These are phyloP conservation scores for Epichloe gansuensis DNA, from an alignment of 2,329 filamentous ascomycete species.

Conservation along the genomic window DNA sequence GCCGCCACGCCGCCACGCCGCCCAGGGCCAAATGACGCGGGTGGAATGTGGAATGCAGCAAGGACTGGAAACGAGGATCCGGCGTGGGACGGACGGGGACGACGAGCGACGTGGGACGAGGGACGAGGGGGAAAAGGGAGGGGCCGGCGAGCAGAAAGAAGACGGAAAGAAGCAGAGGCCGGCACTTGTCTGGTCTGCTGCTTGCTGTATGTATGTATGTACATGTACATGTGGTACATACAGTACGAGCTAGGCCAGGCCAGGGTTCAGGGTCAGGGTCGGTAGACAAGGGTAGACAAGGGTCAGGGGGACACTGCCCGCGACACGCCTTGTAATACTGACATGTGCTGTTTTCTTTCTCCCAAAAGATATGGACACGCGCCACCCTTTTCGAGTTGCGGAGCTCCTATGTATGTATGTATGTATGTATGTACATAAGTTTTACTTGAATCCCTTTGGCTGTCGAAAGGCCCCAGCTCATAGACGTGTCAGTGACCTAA, in stretches of 20 bases:
- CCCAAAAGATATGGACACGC: too few relatives aligned
- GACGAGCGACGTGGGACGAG: not conserved
- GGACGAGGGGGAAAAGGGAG: not conserved
- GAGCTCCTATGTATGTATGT: too few relatives aligned
- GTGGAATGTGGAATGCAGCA: not conserved
- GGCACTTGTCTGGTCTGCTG: not conserved
- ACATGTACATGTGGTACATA: not conserved
- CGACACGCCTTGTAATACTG: too few relatives aligned
- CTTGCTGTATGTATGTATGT: not conserved
- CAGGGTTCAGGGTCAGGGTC: not conserved
- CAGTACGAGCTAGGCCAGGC: not conserved
- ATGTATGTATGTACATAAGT: too few relatives aligned
- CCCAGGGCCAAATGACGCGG: conserved; percentile 4
- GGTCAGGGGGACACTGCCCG: not conserved
- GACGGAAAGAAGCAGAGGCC: not conserved
- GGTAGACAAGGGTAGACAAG: not conserved
- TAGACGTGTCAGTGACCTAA: too few relatives aligned
- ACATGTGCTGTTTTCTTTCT: too few relatives aligned
- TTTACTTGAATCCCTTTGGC: too few relatives aligned
- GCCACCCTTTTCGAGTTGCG: too few relatives aligned
- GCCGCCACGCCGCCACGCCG: not conserved
- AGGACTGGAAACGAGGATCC: conserved; percentile 1
- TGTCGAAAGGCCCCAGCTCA: too few relatives aligned
- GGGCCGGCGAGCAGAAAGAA: not conserved
- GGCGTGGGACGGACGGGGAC: not conserved